phyloP scores from a whole-genome alignment of 768 basidiomycete species.

The Lentinula lateritia region DNA sequence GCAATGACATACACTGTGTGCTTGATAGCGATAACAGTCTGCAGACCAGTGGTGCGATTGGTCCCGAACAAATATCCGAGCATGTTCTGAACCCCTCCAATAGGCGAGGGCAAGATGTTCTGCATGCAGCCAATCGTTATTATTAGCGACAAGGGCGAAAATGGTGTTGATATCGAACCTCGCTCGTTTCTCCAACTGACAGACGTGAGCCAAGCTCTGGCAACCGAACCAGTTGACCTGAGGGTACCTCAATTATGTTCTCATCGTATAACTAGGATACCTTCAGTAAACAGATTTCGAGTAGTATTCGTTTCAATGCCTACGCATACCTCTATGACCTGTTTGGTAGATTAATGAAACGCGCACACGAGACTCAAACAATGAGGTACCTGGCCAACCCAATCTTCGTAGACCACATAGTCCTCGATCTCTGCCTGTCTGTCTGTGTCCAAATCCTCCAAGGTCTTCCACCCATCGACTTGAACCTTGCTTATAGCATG shows the following conservation, averaged over 20 bases:
- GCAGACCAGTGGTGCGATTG: constrained; percentile 36
- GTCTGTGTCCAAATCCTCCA: constrained; percentile 51
- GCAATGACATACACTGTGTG: constrained; percentile 77
- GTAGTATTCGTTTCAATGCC: constrained; percentile 7
- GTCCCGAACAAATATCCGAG: constrained; percentile 41
- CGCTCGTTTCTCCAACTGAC: constrained; percentile 68
- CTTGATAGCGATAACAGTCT: constrained; percentile 66
- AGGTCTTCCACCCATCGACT: constrained; percentile 58
- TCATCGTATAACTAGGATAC: constrained; percentile 75
- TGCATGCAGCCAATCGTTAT: constrained; percentile 20
- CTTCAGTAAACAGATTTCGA: constrained; percentile 4
- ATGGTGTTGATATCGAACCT: constrained; percentile 31
- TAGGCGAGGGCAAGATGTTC: constrained; percentile 63
- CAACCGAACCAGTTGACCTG: constrained; percentile 59
- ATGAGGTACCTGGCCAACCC: constrained; percentile 81
- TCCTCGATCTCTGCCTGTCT: constrained; percentile 70
- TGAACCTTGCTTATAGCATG: constrained; percentile 66
- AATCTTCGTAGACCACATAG: constrained; percentile 77
- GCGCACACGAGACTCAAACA: not conserved
- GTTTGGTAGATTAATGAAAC: constrained; percentile 7
- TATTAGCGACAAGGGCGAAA: constrained; percentile 2
- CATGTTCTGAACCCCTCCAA: constrained; percentile 37
- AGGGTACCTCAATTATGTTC: constrained; percentile 64
- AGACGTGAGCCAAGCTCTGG: constrained; percentile 77
- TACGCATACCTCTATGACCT: constrained; percentile 68